Conservation (phyloP, 305 asterid genomes). For the Fraxinus albicans region DNA sequence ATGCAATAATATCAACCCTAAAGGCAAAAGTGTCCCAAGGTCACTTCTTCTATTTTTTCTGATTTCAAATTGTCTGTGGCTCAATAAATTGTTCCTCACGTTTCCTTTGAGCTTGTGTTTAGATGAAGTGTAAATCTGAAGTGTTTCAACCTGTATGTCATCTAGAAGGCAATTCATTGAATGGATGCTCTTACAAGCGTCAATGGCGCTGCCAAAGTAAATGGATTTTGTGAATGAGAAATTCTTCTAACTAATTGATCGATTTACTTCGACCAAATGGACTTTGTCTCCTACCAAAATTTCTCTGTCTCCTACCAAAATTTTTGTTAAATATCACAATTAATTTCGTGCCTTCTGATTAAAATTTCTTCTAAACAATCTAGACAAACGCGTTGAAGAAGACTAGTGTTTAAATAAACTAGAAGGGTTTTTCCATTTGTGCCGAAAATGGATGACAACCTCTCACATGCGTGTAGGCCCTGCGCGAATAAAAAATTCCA, state of each 20-base stretch:
- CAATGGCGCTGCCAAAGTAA: neutral
- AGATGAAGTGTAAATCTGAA: neutral
- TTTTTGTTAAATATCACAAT: neutral
- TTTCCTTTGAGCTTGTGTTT: neutral
- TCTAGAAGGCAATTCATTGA: neutral
- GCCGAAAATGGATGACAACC: no score
- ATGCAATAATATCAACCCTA: neutral
- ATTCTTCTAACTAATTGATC: no score
- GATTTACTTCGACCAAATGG: no score
- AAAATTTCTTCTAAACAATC: neutral
- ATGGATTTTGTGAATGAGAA: neutral
- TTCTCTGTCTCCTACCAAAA: no score
- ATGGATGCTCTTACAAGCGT: neutral
- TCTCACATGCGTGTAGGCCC: no score
- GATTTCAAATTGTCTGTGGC: neutral
- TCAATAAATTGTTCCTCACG: neutral
- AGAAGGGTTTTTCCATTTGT: no score
- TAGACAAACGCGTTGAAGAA: neutral
- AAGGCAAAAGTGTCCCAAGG: neutral
- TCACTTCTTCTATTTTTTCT: neutral
- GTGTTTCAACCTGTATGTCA: neutral
- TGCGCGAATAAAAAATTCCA: no score
- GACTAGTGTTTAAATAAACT: neutral
- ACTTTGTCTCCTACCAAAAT: no score
- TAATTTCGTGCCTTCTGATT: neutral